phyloP scores from a whole-genome alignment of 140 eudicot species.

The Flaveria floridana region DNA sequence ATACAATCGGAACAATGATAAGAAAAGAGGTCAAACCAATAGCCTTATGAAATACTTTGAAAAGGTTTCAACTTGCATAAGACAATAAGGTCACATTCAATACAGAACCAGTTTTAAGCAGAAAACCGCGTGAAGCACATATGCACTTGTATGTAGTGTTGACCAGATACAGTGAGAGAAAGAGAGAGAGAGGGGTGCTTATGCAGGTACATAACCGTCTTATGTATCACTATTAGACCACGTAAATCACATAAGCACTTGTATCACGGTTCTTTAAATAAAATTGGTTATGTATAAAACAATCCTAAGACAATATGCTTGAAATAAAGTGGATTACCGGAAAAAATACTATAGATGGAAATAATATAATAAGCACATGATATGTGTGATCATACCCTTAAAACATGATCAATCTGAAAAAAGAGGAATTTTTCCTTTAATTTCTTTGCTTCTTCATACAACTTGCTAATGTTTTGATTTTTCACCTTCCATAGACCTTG shows the following conservation, averaged over 20 bases:
- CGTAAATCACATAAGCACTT: no score
- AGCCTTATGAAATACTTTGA: no score
- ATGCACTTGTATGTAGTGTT: neutral
- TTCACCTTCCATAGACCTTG: constrained; percentile 92
- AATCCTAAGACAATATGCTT: neutral
- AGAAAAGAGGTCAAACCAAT: no score
- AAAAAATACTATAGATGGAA: neutral
- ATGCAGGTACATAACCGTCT: neutral
- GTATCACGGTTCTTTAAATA: neutral
- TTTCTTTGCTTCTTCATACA: constrained; percentile 76
- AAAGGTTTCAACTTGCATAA: no score
- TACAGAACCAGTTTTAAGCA: no score
- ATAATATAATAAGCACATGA: constrained; percentile 7
- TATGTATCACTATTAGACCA: neutral
- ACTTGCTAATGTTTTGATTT: constrained; percentile 59
- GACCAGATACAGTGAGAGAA: no score
- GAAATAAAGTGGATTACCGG: neutral
- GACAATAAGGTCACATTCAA: no score
- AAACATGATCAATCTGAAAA: constrained; percentile 74
- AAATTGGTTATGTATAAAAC: neutral
- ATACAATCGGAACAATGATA: no score
- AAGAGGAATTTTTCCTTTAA: constrained; percentile 69
- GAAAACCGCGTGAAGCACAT: neutral
- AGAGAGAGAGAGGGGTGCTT: no score
- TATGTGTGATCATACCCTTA: constrained; percentile 53